Conservation (phyloP, 2,329 filamentous ascomycete species). For the Reticulascus tulasneorum region DNA sequence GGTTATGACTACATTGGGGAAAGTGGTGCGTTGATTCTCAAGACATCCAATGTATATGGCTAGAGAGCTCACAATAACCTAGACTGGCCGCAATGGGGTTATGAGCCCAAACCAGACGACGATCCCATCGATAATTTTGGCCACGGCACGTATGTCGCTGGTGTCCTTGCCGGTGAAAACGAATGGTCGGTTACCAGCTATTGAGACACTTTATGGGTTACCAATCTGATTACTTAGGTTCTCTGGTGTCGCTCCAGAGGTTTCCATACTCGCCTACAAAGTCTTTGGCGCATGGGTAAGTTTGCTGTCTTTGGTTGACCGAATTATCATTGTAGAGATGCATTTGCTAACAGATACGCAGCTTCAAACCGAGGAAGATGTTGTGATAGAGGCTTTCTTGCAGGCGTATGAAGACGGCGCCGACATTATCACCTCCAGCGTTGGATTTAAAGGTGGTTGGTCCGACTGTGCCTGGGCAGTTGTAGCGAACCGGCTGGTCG, state of each 20-base stretch:
- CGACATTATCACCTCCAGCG: conserved; percentile 26
- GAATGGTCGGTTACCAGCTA: conserved; percentile 6
- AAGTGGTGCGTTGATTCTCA: conserved; percentile 6
- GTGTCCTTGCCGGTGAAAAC: conserved; percentile 23
- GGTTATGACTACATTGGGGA: conserved; percentile 7
- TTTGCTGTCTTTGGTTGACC: background rate
- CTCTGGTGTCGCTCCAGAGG: conserved; percentile 23
- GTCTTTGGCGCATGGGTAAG: conserved; percentile 15
- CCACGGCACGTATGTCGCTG: conserved; percentile 22
- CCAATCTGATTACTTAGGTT: background rate
- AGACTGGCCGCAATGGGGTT: background rate
- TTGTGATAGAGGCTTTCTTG: conserved; percentile 13
- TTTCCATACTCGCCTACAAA: conserved; percentile 22
- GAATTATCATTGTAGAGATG: background rate
- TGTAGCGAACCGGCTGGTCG: background rate
- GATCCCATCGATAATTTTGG: conserved; percentile 5
- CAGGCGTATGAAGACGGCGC: conserved; percentile 19
- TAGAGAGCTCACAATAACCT: no score
- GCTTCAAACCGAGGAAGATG: conserved; percentile 7
- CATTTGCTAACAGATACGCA: no score
- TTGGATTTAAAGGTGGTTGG: conserved; percentile 21
- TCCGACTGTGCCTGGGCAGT: conserved; percentile 8
- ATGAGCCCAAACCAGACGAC: conserved; percentile 3
- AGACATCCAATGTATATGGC: conserved; percentile 7
- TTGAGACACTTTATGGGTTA: background rate